Conservation (phyloP, 2,329 filamentous ascomycete species). For the Pseudopithomyces maydicus region DNA sequence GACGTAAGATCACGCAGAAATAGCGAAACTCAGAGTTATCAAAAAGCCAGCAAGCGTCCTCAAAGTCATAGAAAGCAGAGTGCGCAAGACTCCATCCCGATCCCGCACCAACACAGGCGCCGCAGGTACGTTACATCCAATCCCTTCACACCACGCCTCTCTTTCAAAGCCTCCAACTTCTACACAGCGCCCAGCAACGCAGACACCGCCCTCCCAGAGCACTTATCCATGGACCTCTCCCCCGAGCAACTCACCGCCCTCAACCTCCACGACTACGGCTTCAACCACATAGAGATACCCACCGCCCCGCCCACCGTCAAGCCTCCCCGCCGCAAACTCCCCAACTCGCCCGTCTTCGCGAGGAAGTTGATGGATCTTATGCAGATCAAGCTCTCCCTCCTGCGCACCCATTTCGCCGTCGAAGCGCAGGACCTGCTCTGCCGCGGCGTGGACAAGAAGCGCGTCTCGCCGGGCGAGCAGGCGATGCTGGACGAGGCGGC, state of each 20-base stretch:
- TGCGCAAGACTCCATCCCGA: no score
- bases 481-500: background rate
- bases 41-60: no score
- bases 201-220: background rate
- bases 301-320: background rate
- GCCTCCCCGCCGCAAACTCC: background rate
- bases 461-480: background rate
- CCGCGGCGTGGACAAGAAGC: background rate
- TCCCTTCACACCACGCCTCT: no score
- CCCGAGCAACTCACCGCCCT: background rate
- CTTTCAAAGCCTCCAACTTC: background rate
- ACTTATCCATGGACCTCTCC: background rate
- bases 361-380: background rate
- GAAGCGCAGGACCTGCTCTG: background rate
- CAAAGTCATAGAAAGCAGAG: no score
- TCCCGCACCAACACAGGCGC: no score
- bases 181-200: background rate
- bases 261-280: background rate
- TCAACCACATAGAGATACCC: background rate
- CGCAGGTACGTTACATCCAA: no score
- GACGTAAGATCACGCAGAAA: no score
- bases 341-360: background rate
- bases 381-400: background rate
- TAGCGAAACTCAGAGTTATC: no score
- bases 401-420: background rate